These are phyloP conservation scores for Aspergillus bertholletiae DNA, from an alignment of 495 filamentous ascomycete species.

Conservation along the genomic window DNA sequence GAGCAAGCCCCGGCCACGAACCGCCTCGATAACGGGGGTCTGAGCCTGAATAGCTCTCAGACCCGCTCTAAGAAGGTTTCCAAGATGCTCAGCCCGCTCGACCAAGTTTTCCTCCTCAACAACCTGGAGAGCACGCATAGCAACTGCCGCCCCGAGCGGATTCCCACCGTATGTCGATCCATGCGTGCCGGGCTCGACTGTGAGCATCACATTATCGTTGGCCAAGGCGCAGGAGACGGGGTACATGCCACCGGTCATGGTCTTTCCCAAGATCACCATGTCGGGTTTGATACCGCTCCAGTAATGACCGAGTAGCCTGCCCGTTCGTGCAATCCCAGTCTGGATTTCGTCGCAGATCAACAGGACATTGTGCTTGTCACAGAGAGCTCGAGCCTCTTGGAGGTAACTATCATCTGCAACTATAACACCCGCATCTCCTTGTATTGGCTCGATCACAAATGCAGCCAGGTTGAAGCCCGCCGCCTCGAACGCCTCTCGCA, in stretches of 20 bases:
- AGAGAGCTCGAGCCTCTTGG: constrained; percentile 70
- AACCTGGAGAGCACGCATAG: constrained; percentile 92
- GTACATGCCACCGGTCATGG: constrained; percentile 97
- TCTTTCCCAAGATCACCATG: constrained; percentile 91
- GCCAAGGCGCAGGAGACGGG: constrained; percentile 92
- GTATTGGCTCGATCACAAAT: constrained; percentile 96
- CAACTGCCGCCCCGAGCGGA: constrained; percentile 90
- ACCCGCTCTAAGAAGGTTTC: constrained; percentile 76
- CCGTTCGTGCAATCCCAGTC: constrained; percentile 93
- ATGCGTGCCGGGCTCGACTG: constrained; percentile 92
- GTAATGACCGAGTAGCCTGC: constrained; percentile 86
- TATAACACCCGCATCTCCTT: constrained; percentile 95
- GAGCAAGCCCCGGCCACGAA: constrained; percentile 90
- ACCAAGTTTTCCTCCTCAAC: constrained; percentile 88
- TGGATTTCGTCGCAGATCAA: constrained; percentile 99
- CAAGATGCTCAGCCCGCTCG: constrained; percentile 73
- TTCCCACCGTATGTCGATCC: constrained; percentile 98
- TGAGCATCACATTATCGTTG: constrained; percentile 89
- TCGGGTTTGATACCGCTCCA: constrained; percentile 96
- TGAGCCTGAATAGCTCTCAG: constrained; percentile 63
- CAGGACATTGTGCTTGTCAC: constrained; percentile 90
- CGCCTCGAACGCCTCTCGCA: constrained; percentile 73
- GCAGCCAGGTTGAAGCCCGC: constrained; percentile 85
- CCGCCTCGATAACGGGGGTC: constrained; percentile 74
- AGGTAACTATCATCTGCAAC: constrained; percentile 93